A percentile compares a stretch with the other conserved stretches of the same genome.
Evolutionary conservation across 176 grass and related monocot genomes (phyloP).

Genomic region (Tillandsia leiboldiana): DNA sequence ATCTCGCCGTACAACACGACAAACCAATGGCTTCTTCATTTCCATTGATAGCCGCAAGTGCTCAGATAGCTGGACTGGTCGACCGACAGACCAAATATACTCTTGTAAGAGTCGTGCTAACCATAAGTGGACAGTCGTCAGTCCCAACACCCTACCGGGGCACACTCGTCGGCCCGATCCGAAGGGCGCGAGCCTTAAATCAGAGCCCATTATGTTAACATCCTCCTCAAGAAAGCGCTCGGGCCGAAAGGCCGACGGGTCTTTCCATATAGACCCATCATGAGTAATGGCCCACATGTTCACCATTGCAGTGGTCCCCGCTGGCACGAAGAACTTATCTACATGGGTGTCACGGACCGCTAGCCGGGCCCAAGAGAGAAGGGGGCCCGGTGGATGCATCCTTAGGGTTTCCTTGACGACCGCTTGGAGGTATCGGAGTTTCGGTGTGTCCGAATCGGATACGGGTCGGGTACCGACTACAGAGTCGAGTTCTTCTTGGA

Average conservation of each 20-base stretch:
- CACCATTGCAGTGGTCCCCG: slow-evolving; percentile 34
- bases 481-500: slow-evolving; percentile 12
- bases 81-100: background rate
- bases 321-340: slow-evolving; percentile 19
- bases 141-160: slow-evolving; percentile 24
- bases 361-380: slow-evolving; percentile 37
- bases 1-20: background rate
- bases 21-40: slow-evolving; percentile 35
- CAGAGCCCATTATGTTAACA: slow-evolving; percentile 5
- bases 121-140: slow-evolving; percentile 13
- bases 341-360: background rate
- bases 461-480: background rate
- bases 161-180: slow-evolving; percentile 27
- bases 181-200: slow-evolving; percentile 25
- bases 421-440: slow-evolving; percentile 10
- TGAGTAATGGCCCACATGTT: slow-evolving; percentile 48
- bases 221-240: slow-evolving; percentile 19
- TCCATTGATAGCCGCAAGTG: slow-evolving; percentile 28
- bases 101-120: slow-evolving; percentile 10
- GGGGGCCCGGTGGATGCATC: slow-evolving; percentile 30
- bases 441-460: background rate
- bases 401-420: slow-evolving; percentile 28
- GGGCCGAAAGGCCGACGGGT: slow-evolving; percentile 28
- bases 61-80: slow-evolving; percentile 13
- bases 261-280: slow-evolving; percentile 25